Conservation (phyloP, 495 filamentous ascomycete genomes). For the Neurospora sp. region DNA sequence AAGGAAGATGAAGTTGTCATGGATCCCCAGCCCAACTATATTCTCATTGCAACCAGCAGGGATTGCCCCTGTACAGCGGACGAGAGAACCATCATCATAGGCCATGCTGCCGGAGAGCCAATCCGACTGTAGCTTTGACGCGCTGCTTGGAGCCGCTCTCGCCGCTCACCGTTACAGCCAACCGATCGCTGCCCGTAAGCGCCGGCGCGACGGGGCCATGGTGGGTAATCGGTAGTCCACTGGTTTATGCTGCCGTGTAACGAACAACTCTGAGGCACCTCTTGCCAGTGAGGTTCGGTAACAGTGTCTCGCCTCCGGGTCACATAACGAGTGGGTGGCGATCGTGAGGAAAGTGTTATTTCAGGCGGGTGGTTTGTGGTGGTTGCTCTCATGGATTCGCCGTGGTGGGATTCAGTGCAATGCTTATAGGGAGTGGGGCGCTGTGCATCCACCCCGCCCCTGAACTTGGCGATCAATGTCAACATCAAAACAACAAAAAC, state of each 20-base stretch:
- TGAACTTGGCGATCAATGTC: background rate
- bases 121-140: background rate
- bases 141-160: background rate
- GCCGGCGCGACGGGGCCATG: background rate
- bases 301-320: too few species aligned
- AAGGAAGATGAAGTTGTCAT: background rate
- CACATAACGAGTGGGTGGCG: too few species aligned
- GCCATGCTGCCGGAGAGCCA: background rate
- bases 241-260: background rate
- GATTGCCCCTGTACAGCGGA: background rate
- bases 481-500: background rate
- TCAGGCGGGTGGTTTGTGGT: background rate
- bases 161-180: background rate
- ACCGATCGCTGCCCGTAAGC: background rate
- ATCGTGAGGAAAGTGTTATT: background rate
- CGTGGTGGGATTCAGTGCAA: background rate
- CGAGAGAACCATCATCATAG: background rate
- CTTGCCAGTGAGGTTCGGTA: too few species aligned
- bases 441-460: background rate
- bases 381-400: background rate
- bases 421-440: background rate
- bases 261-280: background rate
- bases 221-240: too few species aligned
- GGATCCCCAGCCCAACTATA: background rate
- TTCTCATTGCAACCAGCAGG: background rate